phyloP scores from a whole-genome alignment of 805 yeast genomes.

The Candida silvicultrix region DNA sequence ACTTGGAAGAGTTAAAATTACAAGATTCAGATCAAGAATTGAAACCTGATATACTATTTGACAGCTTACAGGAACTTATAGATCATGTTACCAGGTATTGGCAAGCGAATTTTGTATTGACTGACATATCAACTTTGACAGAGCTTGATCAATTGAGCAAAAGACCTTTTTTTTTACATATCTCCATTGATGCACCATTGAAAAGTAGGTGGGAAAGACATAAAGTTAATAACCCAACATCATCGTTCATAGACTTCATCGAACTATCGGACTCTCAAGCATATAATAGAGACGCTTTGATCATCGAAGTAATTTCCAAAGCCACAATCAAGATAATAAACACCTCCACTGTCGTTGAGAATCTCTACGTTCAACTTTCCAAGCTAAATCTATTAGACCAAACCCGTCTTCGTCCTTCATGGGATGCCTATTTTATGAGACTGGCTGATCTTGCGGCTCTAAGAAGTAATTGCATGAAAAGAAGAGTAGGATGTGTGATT shows the following conservation, averaged over 20 bases:
- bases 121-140: slow-evolving; percentile 37
- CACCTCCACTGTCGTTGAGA: slow-evolving; percentile 29
- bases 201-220: slow-evolving; percentile 33
- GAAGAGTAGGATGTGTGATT: slow-evolving; percentile 94
- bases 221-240: slow-evolving; percentile 20
- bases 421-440: slow-evolving; percentile 96
- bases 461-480: slow-evolving; percentile 93
- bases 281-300: slow-evolving; percentile 17
- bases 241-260: slow-evolving; percentile 30
- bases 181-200: slow-evolving; percentile 72
- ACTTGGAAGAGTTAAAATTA: slow-evolving; percentile 12
- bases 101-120: slow-evolving; percentile 53
- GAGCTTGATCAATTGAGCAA: slow-evolving; percentile 44
- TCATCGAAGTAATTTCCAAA: slow-evolving; percentile 37
- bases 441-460: slow-evolving; percentile 90
- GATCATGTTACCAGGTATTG: slow-evolving; percentile 63
- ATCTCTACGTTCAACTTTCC: slow-evolving; percentile 33
- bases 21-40: slow-evolving; percentile 11
- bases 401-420: slow-evolving; percentile 73
- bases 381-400: slow-evolving; percentile 40
- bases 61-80: slow-evolving; percentile 37
- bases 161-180: slow-evolving; percentile 80
- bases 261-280: slow-evolving; percentile 28
- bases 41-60: slow-evolving; percentile 28
- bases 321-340: slow-evolving; percentile 59